Conservation (phyloP, 2,329 filamentous ascomycete genomes). For the Trichophyton equinum region DNA sequence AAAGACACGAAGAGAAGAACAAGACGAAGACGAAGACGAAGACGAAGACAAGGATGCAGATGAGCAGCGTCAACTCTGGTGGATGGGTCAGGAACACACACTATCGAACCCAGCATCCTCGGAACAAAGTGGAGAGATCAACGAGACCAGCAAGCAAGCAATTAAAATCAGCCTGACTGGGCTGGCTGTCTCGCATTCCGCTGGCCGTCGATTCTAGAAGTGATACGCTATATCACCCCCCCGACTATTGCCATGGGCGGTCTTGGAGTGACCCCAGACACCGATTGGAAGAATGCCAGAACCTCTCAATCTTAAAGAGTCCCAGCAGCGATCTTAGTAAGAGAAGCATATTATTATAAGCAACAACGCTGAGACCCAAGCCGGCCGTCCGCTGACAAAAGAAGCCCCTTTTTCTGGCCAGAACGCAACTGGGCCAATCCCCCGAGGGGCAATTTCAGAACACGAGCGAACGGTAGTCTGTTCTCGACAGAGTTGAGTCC, state of each 20-base stretch:
- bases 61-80: not conserved
- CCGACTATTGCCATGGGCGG: not conserved
- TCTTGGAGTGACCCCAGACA: too few species aligned
- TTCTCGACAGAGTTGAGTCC: not conserved
- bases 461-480: not conserved
- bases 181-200: not conserved
- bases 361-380: not conserved
- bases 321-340: not conserved
- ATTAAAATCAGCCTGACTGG: not conserved
- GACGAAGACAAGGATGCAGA: too few species aligned
- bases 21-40: not conserved
- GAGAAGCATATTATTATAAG: not conserved
- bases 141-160: not conserved
- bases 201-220: not conserved
- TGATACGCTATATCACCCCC: not conserved
- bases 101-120: not conserved
- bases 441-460: slow-evolving; percentile 2
- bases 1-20: not conserved
- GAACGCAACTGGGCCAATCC: not conserved
- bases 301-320: not conserved
- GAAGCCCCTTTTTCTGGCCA: not conserved
- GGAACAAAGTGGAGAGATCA: slow-evolving; percentile 3
- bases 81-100: not conserved
- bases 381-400: not conserved
- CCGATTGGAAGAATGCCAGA: not conserved